Percentiles rank a stretch among this genome's conserved stretches.
Conservation (phyloP, 73 alveolate species). For the Paramecium primaurelia region DNA sequence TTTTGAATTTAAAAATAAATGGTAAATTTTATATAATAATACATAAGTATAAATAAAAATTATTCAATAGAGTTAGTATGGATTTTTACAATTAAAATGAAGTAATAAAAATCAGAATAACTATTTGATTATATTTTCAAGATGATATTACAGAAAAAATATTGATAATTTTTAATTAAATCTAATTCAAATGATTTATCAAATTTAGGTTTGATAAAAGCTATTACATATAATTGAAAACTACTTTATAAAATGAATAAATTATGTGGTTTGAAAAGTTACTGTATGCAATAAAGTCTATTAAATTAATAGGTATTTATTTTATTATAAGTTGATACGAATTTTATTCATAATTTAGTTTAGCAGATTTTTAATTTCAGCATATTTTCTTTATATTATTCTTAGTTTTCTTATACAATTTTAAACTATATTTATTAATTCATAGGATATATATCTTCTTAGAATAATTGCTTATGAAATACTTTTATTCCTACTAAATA, state of each 20-base stretch:
- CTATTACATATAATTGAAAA: too few relatives aligned
- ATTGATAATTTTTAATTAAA: background rate
- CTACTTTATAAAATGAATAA: background rate
- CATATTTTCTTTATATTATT: background rate
- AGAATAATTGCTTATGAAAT: too few relatives aligned
- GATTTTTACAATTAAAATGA: too few relatives aligned
- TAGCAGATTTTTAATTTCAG: background rate
- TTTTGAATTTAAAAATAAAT: constrained; percentile 23
- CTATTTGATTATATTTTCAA: background rate
- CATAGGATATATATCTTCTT: too few relatives aligned
- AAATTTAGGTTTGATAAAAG: background rate
- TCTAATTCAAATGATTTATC: background rate
- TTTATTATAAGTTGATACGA: background rate
- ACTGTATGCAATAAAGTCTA: too few relatives aligned
- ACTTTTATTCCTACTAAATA: background rate
- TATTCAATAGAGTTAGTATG: background rate
- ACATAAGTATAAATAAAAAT: background rate
- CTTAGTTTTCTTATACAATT: background rate
- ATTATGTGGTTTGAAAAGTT: background rate
- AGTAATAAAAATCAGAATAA: background rate
- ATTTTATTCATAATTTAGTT: background rate
- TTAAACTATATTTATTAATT: too few relatives aligned
- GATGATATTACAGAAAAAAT: background rate
- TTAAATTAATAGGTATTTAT: too few relatives aligned
- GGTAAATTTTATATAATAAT: background rate